Evolutionary conservation across 192 early-diverging fungal species (phyloP).

Genomic region (Diversispora eburnea): DNA sequence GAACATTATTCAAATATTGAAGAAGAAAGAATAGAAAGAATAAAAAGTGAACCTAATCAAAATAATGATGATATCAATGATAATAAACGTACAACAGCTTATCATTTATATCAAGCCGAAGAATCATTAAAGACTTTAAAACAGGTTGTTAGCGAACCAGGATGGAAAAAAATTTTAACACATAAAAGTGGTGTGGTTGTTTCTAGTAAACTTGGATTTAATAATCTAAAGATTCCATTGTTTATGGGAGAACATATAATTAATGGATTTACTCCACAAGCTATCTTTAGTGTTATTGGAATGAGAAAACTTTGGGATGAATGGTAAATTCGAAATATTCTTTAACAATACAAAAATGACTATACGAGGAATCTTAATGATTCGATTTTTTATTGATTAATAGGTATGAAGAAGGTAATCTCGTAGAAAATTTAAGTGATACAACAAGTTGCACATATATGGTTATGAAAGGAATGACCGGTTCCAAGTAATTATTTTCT

Average conservation of each 20-base stretch:
- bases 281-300: slow-evolving; percentile 52
- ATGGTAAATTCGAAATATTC: slow-evolving; percentile 27
- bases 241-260: slow-evolving; percentile 56
- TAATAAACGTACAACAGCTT: not conserved
- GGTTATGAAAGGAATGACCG: slow-evolving; percentile 37
- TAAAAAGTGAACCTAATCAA: too few species aligned
- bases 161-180: slow-evolving; percentile 55
- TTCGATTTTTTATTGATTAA: not conserved
- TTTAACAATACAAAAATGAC: not conserved
- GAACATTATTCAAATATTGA: too few species aligned
- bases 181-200: slow-evolving; percentile 56
- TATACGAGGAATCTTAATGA: not conserved
- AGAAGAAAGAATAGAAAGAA: too few species aligned
- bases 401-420: slow-evolving; percentile 42
- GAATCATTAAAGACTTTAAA: slow-evolving; percentile 47
- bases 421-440: slow-evolving; percentile 40
- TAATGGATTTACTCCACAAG: slow-evolving; percentile 50
- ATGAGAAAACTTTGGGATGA: slow-evolving; percentile 57
- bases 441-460: slow-evolving; percentile 44
- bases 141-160: slow-evolving; percentile 35
- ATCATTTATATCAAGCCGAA: slow-evolving; percentile 50
- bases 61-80: too few species aligned
- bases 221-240: slow-evolving; percentile 45
- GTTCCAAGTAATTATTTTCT: slow-evolving; percentile 39
- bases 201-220: slow-evolving; percentile 41